phyloP scores from a whole-genome alignment of 495 filamentous ascomycete genomes.

The Hypomontagnella submonticulosa region DNA sequence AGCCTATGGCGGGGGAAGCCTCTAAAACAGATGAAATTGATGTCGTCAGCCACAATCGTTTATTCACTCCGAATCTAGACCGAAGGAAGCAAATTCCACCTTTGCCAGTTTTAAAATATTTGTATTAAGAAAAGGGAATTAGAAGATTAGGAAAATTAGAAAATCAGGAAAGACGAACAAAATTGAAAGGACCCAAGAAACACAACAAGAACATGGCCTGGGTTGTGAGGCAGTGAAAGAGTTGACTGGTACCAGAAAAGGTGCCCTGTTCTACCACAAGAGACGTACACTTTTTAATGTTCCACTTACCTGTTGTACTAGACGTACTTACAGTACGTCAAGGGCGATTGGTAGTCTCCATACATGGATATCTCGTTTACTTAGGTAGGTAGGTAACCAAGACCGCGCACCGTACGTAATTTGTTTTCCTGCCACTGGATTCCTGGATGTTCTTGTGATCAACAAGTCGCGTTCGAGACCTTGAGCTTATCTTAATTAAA shows the following conservation, averaged over 20 bases:
- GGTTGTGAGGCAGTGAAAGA: constrained; percentile 28
- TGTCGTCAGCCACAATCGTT: constrained; percentile 34
- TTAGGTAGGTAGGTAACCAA: too few relatives aligned
- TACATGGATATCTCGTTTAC: too few relatives aligned
- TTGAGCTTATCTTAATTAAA: constrained; percentile 29
- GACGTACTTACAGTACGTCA: too few relatives aligned
- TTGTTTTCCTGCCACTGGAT: background rate
- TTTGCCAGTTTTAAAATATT: background rate
- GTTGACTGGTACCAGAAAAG: constrained; percentile 1
- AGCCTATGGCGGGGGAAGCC: constrained; percentile 33
- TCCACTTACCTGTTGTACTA: too few relatives aligned
- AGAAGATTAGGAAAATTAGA: constrained; percentile 16
- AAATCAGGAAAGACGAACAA: constrained; percentile 12
- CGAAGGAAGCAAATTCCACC: background rate
- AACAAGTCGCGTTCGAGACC: constrained; percentile 13
- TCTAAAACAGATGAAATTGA: constrained; percentile 8
- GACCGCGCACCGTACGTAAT: constrained; percentile 11
- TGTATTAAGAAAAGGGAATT: constrained; percentile 9
- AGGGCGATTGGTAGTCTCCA: too few relatives aligned
- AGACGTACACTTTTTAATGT: background rate
- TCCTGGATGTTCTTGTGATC: constrained; percentile 9
- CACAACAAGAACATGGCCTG: constrained; percentile 3
- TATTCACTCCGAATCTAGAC: constrained; percentile 2
- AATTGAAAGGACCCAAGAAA: constrained; percentile 6
- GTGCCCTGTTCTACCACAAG: constrained; percentile 10